Evolutionary conservation across 2,329 filamentous ascomycete species (phyloP), one percentile per base, ranked within the genome.

Genomic region (Ceratocystis cubensis): DNA sequence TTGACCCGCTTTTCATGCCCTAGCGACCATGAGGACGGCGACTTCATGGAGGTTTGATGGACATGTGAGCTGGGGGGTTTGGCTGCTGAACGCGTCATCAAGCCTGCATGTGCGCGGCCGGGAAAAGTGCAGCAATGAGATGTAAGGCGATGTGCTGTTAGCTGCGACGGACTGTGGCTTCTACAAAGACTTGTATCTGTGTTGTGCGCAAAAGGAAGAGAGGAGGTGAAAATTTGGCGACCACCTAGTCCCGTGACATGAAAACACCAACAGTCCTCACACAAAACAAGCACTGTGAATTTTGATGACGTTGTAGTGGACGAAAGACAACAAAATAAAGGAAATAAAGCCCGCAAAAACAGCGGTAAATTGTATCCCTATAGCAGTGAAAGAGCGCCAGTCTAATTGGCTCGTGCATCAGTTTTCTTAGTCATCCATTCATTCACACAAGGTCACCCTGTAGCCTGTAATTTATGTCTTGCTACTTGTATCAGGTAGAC

Each of bases 1-100:
- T 94, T 92, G 73, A 93, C 88, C 70, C 76, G 76, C n/a, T 59
- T 59, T 37, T 59, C 56, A 17, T 59, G 56, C 25, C 25, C 20
- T 30, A 59, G 56, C 56, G 56, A 59, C 56, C 56, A 59, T 37
- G 25, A 25, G 15, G 56, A 37, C 28, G 56, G 56, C 28, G 56
- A 59, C 13, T 59, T 37, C 30, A 6, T 6, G 25, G 56, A 30
- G 28, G 28, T 3, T 20, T 59, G 25, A 3, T 37, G 56, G 28
- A 13, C 59, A 45, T 45, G 59, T 22, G 28, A 70, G 71, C 72
- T 64, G 76, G 70, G 76, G 77, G 77, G 2, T 37, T 59, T 59
- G 56, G 56, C 28, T 15, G 56, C 56, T 8, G 56, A 71, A 61
- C 20, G 65, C 20, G 61, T 46, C 64, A 25, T 61, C n/a, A 25